phyloP scores from a whole-genome alignment of 208 protist species.

The Herpetomonas tarakana region DNA sequence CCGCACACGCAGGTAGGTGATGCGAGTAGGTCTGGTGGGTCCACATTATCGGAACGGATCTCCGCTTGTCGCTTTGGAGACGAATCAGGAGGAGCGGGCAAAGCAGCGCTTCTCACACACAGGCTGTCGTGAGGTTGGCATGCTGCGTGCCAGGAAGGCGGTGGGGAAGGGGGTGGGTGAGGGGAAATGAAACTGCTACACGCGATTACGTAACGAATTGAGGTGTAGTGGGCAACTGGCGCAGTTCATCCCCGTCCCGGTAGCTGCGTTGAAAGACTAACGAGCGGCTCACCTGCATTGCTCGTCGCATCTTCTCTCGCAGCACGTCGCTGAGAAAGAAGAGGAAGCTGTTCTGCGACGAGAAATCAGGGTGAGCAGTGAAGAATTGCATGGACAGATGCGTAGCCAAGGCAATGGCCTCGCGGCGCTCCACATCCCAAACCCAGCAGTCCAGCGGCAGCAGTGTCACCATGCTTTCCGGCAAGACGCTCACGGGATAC shows the following conservation, averaged over 20 bases:
- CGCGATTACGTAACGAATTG: no score
- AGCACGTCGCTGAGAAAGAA: not conserved
- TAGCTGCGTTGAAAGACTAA: not conserved
- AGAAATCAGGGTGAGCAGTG: not conserved
- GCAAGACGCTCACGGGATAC: not conserved
- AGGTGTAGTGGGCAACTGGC: not conserved
- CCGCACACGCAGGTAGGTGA: no score
- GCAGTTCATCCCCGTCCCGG: not conserved
- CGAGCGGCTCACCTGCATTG: not conserved
- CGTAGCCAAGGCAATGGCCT: not conserved
- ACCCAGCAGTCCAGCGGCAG: not conserved
- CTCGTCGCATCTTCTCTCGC: not conserved
- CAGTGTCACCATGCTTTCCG: not conserved
- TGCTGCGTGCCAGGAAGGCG: no score
- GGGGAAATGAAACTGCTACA: no score
- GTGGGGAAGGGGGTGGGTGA: no score
- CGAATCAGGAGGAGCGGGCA: no score
- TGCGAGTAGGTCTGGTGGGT: no score
- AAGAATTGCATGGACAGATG: not conserved
- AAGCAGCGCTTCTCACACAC: no score
- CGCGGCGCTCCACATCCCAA: not conserved
- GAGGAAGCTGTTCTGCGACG: not conserved
- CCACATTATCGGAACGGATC: no score
- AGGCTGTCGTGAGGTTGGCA: no score
- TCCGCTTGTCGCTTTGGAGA: no score